Base-by-base conservation (phyloP, 768 basidiomycete genomes). In the Boletus subcaerulescens region DNA sequence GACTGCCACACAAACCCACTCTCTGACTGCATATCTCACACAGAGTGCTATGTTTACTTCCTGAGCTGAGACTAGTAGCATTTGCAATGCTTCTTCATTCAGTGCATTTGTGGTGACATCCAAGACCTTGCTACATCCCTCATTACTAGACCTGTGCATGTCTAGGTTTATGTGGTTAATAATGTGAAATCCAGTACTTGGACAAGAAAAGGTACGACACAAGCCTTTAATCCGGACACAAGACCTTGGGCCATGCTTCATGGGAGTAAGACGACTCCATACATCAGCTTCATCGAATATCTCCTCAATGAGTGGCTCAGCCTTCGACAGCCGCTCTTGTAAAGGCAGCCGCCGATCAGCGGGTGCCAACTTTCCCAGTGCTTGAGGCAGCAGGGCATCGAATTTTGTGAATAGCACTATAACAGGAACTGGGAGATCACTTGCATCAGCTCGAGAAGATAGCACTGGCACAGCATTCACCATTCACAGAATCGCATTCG, bases 321-420 rank as follows among this genome's bases (percentile, higher is more conserved):
- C 50, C 9, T 32, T 55, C 5, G 13, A 18, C 8, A 38, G 0
- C 11, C 17, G 50, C 14, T 52, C 54, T 11, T 9, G 14, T 7
- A 7, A 13, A 12, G 38, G 22, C 3, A 45, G 3, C 4, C 1
- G n/a, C 26, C 31, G 38, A 35, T 45, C 36, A 29, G 38, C 31
- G 7, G 38, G 38, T 5, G 0, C 6, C 17, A 56, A 14, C n/a
- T 42, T 33, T 12, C 20, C 36, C 12, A 52, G 1, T 11, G 54
- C 54, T 8, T 36, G 14, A 4, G 36, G 20, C n/a, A 39, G 2
- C 2, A 55, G 44, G 5, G 50, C 54, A 32, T 55, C 50, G 12
- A 55, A 55, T 40, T 55, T 55, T 2, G 54, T 56, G 45, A 56
- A 46, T 3, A 53, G 13, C 12, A 56, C 51, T 5, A 56, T 15